Evolutionary conservation across 2,329 filamentous ascomycete genomes (phyloP).

Genomic region (Microascus cirrosus): DNA sequence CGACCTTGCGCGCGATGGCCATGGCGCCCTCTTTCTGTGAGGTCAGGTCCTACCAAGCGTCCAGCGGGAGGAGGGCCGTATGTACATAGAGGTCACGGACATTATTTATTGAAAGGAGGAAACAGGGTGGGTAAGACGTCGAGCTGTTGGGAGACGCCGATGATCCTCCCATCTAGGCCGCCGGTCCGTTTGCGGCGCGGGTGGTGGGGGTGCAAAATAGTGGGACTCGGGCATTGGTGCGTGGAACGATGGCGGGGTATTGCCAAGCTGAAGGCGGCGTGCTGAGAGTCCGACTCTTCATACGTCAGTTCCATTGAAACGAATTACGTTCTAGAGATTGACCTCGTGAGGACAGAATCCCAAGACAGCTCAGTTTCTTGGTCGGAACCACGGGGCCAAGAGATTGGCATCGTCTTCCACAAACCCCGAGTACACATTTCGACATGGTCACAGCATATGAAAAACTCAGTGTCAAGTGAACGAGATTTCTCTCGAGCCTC

Average conservation of each 20-base stretch:
- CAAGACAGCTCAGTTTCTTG: background rate
- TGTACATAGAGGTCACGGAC: background rate
- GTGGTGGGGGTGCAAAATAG: background rate
- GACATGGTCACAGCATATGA: background rate
- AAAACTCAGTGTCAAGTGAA: background rate
- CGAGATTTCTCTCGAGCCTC: background rate
- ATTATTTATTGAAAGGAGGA: background rate
- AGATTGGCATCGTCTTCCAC: background rate
- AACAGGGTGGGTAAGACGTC: background rate
- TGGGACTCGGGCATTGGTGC: background rate
- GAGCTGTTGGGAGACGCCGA: background rate
- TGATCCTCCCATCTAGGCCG: background rate
- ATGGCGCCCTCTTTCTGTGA: background rate
- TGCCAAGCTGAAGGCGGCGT: background rate
- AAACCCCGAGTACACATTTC: background rate
- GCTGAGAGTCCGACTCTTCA: constrained; percentile 7
- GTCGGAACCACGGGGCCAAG: background rate
- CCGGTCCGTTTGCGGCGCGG: constrained; percentile 49
- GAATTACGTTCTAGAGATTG: background rate
- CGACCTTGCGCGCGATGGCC: constrained; percentile 59
- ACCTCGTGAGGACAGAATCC: background rate
- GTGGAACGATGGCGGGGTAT: background rate
- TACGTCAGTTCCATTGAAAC: background rate
- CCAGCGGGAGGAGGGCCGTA: background rate
- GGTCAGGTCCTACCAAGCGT: background rate